Base-by-base conservation (phyloP, 2,329 filamentous ascomycete species). In the Stagonosporopsis vannaccii region DNA sequence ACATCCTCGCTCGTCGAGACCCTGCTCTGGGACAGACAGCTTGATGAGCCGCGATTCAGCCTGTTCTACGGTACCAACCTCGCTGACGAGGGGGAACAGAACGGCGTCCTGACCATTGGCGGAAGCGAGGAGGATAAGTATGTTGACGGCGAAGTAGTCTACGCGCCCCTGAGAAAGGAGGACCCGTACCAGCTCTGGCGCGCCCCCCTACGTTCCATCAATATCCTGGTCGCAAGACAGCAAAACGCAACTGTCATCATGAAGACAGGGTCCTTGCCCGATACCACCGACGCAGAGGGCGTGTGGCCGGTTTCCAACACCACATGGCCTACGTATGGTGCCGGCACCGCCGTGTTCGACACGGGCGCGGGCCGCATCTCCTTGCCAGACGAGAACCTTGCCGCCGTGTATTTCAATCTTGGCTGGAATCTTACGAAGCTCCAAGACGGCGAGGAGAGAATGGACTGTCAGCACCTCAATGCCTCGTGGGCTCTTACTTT, bases 111-210 rank as follows among this genome's bases (percentile, higher is more conserved):
- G 15, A 66, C 62, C 5, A 46, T 66, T 35, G 63, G 62, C 22
- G 54, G 47, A 26, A 60, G 58, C 53, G 40, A 88, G 69, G 72
- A 81, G 58, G 87, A 84, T 33, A 67, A 80, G 63, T 89, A 89
- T 69, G 80, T 81, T 59, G 86, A 89, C 61, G 86, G 85, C 65
- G 84, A 85, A 61, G 84, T 89, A 49, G 84, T 85, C 52, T 66
- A 52, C 44, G 36, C 55, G 3, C 63, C 63, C 7, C 44, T 65
- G 30, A 15, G 35, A 1, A 56, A 56, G 32, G 59, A 61, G 19
- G 48, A 50, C 6, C 35, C 46, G 4, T 62, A 60, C 23, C 58
- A 65, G 33, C 52, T 66, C 11, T 66, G 63, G 63, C 50, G 60
- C 28, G 19, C 56, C 5, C 47, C 62, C n/a, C 51, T 66, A 15